These are phyloP conservation scores for Allomyces javanicus DNA, from an alignment of 192 early-diverging fungal genomes.

Conservation along the genomic window DNA sequence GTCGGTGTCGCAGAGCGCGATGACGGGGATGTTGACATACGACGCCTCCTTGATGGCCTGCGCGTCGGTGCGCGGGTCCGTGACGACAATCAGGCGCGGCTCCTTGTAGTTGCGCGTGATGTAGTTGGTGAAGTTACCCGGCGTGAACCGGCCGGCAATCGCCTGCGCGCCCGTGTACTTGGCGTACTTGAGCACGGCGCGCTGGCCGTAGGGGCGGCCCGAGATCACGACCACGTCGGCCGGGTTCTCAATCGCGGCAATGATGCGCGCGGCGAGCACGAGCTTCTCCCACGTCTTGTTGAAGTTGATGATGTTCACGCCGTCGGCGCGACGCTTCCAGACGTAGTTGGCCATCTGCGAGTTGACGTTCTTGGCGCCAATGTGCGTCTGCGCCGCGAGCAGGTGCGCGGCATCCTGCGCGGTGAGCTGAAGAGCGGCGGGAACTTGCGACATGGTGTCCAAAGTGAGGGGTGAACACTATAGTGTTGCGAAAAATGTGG, in stretches of 20 bases:
- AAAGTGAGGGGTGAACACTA: neutral
- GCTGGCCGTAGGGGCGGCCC: constrained; percentile 91
- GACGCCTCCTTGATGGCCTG: constrained; percentile 98
- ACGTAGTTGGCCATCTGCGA: constrained; percentile 88
- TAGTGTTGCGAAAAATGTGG: too few species aligned
- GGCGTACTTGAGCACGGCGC: constrained; percentile 97
- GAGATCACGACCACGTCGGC: constrained; percentile 94
- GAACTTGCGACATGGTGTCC: constrained; percentile 32
- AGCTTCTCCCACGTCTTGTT: constrained; percentile 99
- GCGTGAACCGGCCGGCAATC: constrained; percentile 99
- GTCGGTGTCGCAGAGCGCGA: constrained; percentile 97
- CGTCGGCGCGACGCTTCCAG: constrained; percentile 92
- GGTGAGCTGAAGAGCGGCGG: constrained; percentile 50
- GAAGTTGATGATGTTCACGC: constrained; percentile 96
- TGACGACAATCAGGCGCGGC: constrained; percentile 91
- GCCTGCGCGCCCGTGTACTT: constrained; percentile 96
- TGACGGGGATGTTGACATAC: constrained; percentile 99
- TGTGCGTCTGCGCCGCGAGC: constrained; percentile 89
- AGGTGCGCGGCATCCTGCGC: constrained; percentile 88
- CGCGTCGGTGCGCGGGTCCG: constrained; percentile 94
- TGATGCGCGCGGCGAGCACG: constrained; percentile 93
- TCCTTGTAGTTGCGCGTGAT: constrained; percentile 99
- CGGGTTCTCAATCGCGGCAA: constrained; percentile 96
- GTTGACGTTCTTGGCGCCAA: constrained; percentile 96
- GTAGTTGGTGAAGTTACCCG: constrained; percentile 99